Conservation (phyloP, 805 yeast species). For the Lipomyces yamanashiensis region DNA sequence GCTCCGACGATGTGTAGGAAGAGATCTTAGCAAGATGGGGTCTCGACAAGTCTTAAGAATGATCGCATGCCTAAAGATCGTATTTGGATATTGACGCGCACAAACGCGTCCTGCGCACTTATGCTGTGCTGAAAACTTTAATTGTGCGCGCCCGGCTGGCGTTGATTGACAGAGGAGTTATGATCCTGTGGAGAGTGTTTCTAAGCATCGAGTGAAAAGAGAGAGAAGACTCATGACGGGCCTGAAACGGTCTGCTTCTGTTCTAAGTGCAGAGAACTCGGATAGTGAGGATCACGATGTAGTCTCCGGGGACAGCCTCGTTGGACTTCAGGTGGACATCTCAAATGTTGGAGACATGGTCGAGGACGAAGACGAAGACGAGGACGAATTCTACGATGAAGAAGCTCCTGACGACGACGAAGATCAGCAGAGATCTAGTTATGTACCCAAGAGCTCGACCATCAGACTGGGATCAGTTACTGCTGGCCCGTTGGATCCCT, state of each 20-base stretch:
- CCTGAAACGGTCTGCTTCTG: slow-evolving; percentile 12
- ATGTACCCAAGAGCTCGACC: slow-evolving; percentile 16
- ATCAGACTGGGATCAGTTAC: slow-evolving; percentile 32
- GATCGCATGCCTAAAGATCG: slow-evolving; percentile 1
- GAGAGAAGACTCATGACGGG: not conserved
- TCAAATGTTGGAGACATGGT: slow-evolving; percentile 4
- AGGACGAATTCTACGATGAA: slow-evolving; percentile 13
- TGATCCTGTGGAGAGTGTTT: too few relatives aligned
- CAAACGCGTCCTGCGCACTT: slow-evolving; percentile 3
- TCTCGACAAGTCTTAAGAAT: not conserved
- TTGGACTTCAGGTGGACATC: slow-evolving; percentile 10
- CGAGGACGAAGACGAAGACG: slow-evolving; percentile 11
- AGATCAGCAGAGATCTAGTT: slow-evolving; percentile 3
- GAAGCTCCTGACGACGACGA: slow-evolving; percentile 11
- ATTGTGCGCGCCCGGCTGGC: not conserved
- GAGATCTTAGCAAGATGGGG: not conserved
- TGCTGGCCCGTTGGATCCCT: slow-evolving; percentile 40
- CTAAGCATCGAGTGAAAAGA: not conserved
- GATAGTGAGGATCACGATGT: not conserved
- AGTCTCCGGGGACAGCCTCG: not conserved
- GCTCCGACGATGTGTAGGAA: too few relatives aligned
- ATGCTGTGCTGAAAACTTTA: slow-evolving; percentile 4
- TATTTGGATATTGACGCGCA: slow-evolving; percentile 13
- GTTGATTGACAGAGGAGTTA: not conserved
- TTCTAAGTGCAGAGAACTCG: not conserved